Evolutionary conservation across 2,329 filamentous ascomycete genomes (phyloP).

Genomic region (Alternaria brassicicola): DNA sequence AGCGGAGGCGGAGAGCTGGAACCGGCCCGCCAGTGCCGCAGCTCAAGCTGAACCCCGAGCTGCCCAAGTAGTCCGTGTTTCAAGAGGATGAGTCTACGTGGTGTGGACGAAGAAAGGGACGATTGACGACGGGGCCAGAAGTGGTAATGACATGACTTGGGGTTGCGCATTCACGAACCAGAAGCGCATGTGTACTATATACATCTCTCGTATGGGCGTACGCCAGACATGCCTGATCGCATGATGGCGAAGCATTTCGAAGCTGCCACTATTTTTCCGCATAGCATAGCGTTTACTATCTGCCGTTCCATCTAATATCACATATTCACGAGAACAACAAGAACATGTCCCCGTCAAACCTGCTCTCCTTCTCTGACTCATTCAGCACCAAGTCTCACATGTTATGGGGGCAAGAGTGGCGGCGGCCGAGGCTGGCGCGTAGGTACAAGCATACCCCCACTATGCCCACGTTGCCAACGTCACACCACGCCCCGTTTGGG

Average conservation of each 20-base stretch:
- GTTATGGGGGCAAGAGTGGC: slow-evolving; percentile 1
- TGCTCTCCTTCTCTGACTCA: neutral
- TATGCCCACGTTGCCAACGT: neutral
- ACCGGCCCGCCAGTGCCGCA: slow-evolving; percentile 60
- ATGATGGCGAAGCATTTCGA: neutral
- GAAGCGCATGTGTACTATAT: slow-evolving; percentile 14
- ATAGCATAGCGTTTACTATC: slow-evolving; percentile 2
- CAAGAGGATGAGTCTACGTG: neutral
- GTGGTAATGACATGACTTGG: slow-evolving; percentile 12
- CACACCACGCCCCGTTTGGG: neutral
- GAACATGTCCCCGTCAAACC: neutral
- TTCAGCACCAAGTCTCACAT: neutral
- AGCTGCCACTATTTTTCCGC: neutral
- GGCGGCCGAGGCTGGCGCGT: slow-evolving; percentile 2
- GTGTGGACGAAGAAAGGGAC: neutral
- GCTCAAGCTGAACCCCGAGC: slow-evolving; percentile 29
- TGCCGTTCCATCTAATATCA: neutral
- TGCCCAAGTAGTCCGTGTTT: slow-evolving; percentile 24
- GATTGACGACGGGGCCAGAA: slow-evolving; percentile 12
- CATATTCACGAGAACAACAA: neutral
- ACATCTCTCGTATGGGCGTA: slow-evolving; percentile 3
- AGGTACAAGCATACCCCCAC: neutral
- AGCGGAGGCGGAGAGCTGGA: slow-evolving; percentile 65
- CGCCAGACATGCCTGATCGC: neutral
- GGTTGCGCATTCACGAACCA: neutral